Evolutionary conservation across 1,284 basidiomycete genomes (phyloP).

Genomic region (Rhizoctonia solani): DNA sequence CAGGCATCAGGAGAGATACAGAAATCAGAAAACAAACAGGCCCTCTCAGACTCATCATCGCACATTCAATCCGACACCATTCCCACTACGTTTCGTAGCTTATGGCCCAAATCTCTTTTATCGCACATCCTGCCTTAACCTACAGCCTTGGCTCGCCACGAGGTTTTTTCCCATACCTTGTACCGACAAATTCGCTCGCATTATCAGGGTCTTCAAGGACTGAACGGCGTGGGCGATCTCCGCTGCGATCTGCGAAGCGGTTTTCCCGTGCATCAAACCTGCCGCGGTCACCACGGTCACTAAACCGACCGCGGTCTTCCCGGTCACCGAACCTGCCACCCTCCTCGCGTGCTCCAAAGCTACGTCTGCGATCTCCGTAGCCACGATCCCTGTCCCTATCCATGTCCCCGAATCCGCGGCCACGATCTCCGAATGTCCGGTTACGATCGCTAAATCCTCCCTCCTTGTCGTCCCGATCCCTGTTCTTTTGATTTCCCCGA

Average conservation of each 20-base stretch:
- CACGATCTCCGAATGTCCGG: neutral
- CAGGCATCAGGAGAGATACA: constrained; percentile 1
- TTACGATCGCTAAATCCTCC: neutral
- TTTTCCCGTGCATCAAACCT: neutral
- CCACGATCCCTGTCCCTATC: neutral
- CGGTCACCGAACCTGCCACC: neutral
- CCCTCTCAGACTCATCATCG: neutral
- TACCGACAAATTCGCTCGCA: neutral
- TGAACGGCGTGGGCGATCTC: neutral
- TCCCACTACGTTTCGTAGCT: neutral
- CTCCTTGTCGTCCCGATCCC: neutral
- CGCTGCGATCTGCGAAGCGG: neutral
- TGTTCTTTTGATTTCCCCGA: constrained; percentile 3
- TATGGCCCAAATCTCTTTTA: neutral
- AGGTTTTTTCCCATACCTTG: constrained; percentile 4
- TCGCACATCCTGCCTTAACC: neutral
- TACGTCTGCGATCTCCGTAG: neutral
- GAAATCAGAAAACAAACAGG: neutral
- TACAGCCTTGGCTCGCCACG: neutral
- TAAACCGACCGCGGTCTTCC: neutral
- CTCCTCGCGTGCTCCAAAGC: neutral
- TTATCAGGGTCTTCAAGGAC: constrained; percentile 18
- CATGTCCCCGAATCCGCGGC: neutral
- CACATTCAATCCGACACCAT: neutral
- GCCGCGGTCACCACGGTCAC: neutral